Percentiles rank a stretch among this genome's conserved stretches.
Conservation (phyloP, 1,284 basidiomycete genomes). For the Malassezia restricta region DNA sequence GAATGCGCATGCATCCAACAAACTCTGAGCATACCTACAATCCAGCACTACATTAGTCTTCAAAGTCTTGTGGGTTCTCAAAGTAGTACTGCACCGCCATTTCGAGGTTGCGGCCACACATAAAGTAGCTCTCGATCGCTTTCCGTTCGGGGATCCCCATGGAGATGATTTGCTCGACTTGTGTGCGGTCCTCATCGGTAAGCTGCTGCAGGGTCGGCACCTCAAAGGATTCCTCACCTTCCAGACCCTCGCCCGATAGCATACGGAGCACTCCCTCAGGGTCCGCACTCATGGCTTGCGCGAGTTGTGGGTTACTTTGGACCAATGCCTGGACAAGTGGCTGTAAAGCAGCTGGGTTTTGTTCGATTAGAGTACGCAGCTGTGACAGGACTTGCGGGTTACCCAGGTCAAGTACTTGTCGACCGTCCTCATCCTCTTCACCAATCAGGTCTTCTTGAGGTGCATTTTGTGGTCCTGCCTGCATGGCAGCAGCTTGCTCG, state of each 20-base stretch:
- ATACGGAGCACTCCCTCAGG: slow-evolving; percentile 39
- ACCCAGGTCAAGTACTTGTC: slow-evolving; percentile 37
- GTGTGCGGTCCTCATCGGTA: slow-evolving; percentile 25
- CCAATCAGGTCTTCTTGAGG: slow-evolving; percentile 18
- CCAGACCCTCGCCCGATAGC: slow-evolving; percentile 27
- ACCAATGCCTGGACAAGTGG: slow-evolving; percentile 43
- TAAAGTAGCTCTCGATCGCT: slow-evolving; percentile 42
- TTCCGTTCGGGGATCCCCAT: slow-evolving; percentile 42
- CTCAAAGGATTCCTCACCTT: slow-evolving; percentile 31
- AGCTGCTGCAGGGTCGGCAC: slow-evolving; percentile 32
- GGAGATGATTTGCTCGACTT: slow-evolving; percentile 38
- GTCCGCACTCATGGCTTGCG: slow-evolving; percentile 37
- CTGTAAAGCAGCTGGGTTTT: slow-evolving; percentile 43
- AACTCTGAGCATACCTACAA: neutral
- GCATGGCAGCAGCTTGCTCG: slow-evolving; percentile 45
- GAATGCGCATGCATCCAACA: neutral
- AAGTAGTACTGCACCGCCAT: slow-evolving; percentile 46
- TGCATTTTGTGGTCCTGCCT: slow-evolving; percentile 21
- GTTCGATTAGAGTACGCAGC: slow-evolving; percentile 35
- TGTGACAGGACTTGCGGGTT: slow-evolving; percentile 42
- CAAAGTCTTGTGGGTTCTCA: slow-evolving; percentile 23
- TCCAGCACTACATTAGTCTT: slow-evolving; percentile 6
- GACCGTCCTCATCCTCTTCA: slow-evolving; percentile 34
- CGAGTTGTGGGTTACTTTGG: slow-evolving; percentile 42
- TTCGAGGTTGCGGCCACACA: slow-evolving; percentile 44